phyloP scores from a whole-genome alignment of 1,139 yeast species.

The Pichia sp. region DNA sequence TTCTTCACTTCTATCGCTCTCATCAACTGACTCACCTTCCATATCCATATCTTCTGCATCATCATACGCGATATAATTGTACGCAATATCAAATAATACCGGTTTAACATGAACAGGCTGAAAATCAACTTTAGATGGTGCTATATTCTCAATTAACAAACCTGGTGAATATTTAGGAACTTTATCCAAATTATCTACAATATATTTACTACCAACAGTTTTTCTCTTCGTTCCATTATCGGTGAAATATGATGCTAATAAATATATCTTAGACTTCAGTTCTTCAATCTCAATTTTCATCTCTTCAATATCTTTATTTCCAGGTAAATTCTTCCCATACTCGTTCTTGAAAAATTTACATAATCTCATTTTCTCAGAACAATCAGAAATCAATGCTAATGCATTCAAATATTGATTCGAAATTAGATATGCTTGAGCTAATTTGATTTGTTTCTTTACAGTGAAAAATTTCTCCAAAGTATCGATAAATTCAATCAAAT shows the following conservation, averaged over 20 bases:
- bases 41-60: not conserved
- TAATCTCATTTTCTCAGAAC: slow-evolving; percentile 30
- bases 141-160: slow-evolving; percentile 36
- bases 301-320: slow-evolving; percentile 30
- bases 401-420: slow-evolving; percentile 45
- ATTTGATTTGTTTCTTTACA: slow-evolving; percentile 35
- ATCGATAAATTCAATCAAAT: slow-evolving; percentile 47
- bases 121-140: slow-evolving; percentile 36
- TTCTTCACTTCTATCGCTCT: slow-evolving; percentile 5
- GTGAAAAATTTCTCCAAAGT: slow-evolving; percentile 41
- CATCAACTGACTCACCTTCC: slow-evolving; percentile 1
- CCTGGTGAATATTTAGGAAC: slow-evolving; percentile 35
- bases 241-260: slow-evolving; percentile 41
- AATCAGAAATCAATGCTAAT: slow-evolving; percentile 38
- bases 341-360: slow-evolving; percentile 11
- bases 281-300: slow-evolving; percentile 29
- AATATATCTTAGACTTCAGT: slow-evolving; percentile 38
- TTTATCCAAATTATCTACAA: slow-evolving; percentile 46
- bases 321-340: slow-evolving; percentile 29
- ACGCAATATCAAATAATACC: slow-evolving; percentile 83
- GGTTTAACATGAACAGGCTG: slow-evolving; percentile 72
- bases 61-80: slow-evolving; percentile 60
- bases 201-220: slow-evolving; percentile 12
- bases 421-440: slow-evolving; percentile 46
- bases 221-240: slow-evolving; percentile 8